phyloP scores from a whole-genome alignment of 148 eudicot species.

The Vaccinium corymbosum region DNA sequence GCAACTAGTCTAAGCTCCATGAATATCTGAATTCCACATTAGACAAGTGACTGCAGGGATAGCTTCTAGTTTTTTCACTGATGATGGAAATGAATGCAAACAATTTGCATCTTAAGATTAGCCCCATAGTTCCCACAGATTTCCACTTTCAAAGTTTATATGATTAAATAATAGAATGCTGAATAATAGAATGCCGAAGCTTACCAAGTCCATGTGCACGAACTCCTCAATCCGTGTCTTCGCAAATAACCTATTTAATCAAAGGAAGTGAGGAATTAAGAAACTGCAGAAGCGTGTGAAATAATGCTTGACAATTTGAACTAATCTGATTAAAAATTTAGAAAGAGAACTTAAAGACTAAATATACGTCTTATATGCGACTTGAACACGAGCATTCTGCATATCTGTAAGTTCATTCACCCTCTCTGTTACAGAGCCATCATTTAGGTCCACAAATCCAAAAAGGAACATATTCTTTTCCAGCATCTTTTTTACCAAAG shows the following conservation, averaged over 20 bases:
- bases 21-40: neutral
- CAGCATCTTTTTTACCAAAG: constrained; percentile 59
- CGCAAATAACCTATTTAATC: constrained; percentile 42
- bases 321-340: neutral
- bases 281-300: neutral
- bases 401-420: constrained; percentile 52
- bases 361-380: constrained; percentile 60
- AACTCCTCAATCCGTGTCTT: constrained; percentile 40
- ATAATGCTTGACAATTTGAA: neutral
- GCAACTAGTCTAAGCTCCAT: neutral
- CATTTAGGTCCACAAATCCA: constrained; percentile 57
- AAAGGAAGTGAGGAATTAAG: constrained; percentile 4
- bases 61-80: neutral
- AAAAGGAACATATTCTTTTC: constrained; percentile 65
- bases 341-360: neutral
- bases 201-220: constrained; percentile 71
- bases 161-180: neutral
- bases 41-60: neutral
- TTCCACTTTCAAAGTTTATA: neutral
- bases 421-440: constrained; percentile 57
- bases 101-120: neutral
- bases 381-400: constrained; percentile 60
- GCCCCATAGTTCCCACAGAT: neutral
- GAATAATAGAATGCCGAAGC: constrained; percentile 8
- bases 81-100: neutral